Evolutionary conservation across 306 rosid species (phyloP).

Genomic region (Quillaja saponaria): DNA sequence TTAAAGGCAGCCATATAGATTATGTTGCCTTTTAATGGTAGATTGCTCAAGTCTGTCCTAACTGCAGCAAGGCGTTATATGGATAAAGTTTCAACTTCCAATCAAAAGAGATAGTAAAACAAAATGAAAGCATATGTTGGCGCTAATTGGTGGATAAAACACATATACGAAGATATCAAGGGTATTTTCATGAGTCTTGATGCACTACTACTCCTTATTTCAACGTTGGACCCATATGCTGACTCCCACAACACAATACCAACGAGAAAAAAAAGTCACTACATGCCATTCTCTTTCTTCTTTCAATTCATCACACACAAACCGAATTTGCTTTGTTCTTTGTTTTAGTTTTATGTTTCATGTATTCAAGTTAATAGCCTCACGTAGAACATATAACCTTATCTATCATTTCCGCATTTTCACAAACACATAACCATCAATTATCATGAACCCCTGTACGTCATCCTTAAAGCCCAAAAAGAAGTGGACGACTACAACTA

Average conservation of each 20-base stretch:
- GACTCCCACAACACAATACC: background rate
- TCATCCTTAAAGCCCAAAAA: slow-evolving; percentile 39
- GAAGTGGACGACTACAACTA: slow-evolving; percentile 34
- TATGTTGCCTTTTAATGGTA: slow-evolving; percentile 27
- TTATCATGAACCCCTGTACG: slow-evolving; percentile 33
- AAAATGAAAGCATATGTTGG: slow-evolving; percentile 32
- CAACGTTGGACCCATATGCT: slow-evolving; percentile 38
- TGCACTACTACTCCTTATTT: slow-evolving; percentile 34
- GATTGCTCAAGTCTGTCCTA: slow-evolving; percentile 43
- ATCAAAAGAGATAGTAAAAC: background rate
- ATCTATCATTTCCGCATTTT: too few relatives aligned
- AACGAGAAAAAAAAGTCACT: background rate
- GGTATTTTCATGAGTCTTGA: slow-evolving; percentile 10
- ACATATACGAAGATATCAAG: background rate
- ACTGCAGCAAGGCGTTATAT: slow-evolving; percentile 20
- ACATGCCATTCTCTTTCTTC: background rate
- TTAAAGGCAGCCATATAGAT: slow-evolving; percentile 33
- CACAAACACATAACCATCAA: background rate
- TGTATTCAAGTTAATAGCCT: too few relatives aligned
- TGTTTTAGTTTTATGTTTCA: too few relatives aligned
- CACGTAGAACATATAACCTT: too few relatives aligned
- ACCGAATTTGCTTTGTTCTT: too few relatives aligned
- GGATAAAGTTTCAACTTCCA: slow-evolving; percentile 32
- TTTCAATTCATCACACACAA: background rate
- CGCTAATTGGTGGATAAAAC: slow-evolving; percentile 21